Conservation (phyloP, 306 rosid species). For the Quercus gilva region DNA sequence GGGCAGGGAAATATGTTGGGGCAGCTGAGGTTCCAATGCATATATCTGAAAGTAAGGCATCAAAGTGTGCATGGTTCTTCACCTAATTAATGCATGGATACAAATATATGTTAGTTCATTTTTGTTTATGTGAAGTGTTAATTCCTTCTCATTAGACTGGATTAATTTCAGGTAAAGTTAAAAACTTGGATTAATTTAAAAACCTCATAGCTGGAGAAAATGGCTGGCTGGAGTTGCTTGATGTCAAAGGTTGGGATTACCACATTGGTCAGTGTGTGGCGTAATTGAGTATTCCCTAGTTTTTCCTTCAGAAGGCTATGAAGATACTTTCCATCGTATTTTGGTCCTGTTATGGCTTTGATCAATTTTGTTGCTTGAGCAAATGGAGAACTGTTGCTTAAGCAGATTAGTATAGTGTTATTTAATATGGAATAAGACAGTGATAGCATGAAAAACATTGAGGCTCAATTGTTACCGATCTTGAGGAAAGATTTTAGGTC, state of each 20-base stretch:
- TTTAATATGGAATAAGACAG: not conserved
- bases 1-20: constrained; percentile 40
- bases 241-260: constrained; percentile 47
- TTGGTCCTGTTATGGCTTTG: constrained; percentile 33
- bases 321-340: constrained; percentile 36
- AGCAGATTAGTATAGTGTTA: not conserved
- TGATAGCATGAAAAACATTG: not conserved
- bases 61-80: constrained; percentile 8
- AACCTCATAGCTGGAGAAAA: constrained; percentile 47
- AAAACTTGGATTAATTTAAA: no score
- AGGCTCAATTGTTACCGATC: constrained; percentile 9
- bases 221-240: constrained; percentile 36
- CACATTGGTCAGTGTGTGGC: constrained; percentile 39
- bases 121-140: no score
- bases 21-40: constrained; percentile 54
- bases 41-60: constrained; percentile 43
- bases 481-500: constrained; percentile 46
- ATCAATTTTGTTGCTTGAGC: not conserved
- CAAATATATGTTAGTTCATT: not conserved
- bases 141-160: no score
- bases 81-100: constrained; percentile 7
- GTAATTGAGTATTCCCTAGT: constrained; percentile 22
- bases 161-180: no score
- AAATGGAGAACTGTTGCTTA: not conserved
- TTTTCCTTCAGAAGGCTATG: constrained; percentile 31